These are phyloP conservation scores for Puccinia novopanici DNA, from an alignment of 1,284 basidiomycete species.

Conservation along the genomic window DNA sequence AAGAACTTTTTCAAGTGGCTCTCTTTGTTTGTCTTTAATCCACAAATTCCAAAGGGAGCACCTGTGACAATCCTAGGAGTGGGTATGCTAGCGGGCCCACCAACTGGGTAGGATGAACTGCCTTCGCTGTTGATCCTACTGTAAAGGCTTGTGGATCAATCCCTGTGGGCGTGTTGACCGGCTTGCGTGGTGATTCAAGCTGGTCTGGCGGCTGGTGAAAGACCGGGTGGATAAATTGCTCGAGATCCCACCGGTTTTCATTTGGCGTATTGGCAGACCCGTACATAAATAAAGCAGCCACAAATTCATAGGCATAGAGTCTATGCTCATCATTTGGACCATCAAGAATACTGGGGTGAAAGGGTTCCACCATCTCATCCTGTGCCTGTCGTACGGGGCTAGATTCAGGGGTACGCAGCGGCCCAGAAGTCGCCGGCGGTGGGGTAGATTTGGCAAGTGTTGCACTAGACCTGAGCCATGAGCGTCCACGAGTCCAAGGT, in stretches of 20 bases:
- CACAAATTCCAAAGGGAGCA: too few relatives aligned
- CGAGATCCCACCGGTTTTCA: conserved; percentile 2
- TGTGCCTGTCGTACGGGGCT: conserved; percentile 21
- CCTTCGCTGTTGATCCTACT: conserved; percentile 38
- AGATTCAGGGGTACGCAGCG: conserved; percentile 42
- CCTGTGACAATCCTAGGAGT: not conserved
- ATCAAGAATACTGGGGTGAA: conserved; percentile 17
- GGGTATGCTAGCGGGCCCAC: not conserved
- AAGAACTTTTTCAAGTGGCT: too few relatives aligned
- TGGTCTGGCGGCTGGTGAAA: conserved; percentile 36
- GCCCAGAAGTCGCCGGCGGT: not conserved
- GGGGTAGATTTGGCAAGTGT: not conserved
- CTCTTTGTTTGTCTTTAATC: too few relatives aligned
- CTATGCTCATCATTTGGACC: conserved; percentile 39
- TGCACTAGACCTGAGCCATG: not conserved
- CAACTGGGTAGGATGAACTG: not conserved
- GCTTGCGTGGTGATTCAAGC: conserved; percentile 4
- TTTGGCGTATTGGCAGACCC: not conserved
- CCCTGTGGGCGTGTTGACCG: not conserved
- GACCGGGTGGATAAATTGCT: conserved; percentile 35
- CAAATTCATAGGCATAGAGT: conserved; percentile 14
- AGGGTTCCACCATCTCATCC: conserved; percentile 38
- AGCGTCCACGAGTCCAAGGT: conserved; percentile 10
- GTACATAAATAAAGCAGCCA: conserved; percentile 18
- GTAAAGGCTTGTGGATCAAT: conserved; percentile 42